These are phyloP conservation scores for Brasilioporus rufonigricans DNA, from an alignment of 768 basidiomycete genomes.

Conservation along the genomic window DNA sequence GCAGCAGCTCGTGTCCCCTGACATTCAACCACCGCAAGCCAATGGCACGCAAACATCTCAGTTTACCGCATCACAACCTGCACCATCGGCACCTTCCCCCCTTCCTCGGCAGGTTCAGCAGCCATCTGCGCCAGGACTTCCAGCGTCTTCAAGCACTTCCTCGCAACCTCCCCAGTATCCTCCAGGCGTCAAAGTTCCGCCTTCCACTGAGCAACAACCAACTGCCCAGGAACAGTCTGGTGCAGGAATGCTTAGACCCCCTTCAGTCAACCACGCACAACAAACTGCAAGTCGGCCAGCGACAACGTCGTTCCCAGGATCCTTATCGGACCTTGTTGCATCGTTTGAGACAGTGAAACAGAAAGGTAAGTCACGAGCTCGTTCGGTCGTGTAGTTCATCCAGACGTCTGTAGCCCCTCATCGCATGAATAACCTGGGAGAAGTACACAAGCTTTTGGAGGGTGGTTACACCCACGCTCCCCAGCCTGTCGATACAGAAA, in stretches of 20 bases:
- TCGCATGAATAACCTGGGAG: conserved; percentile 83
- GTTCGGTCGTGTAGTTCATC: not conserved
- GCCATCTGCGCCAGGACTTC: conserved; percentile 27
- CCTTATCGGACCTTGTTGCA: conserved; percentile 86
- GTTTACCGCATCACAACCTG: conserved; percentile 30
- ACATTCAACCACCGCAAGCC: conserved; percentile 37
- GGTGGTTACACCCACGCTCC: conserved; percentile 87
- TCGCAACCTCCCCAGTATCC: conserved; percentile 54
- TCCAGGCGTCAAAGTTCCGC: conserved; percentile 62
- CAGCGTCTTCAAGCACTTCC: conserved; percentile 11
- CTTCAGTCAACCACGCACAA: conserved; percentile 50
- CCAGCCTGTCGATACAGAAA: conserved; percentile 92
- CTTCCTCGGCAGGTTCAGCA: conserved; percentile 50
- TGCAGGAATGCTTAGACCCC: conserved; percentile 48
- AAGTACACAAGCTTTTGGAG: conserved; percentile 91
- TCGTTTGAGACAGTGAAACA: conserved; percentile 97
- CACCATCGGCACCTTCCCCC: conserved; percentile 43
- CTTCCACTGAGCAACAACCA: conserved; percentile 40
- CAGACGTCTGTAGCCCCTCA: conserved; percentile 51
- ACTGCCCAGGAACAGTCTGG: conserved; percentile 32
- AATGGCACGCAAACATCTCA: conserved; percentile 33
- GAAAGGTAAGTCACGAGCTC: conserved; percentile 61
- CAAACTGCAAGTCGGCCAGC: conserved; percentile 39
- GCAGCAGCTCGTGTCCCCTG: conserved; percentile 39
- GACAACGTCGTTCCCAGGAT: conserved; percentile 68